These are phyloP conservation scores for Chlorella variabilis DNA, from an alignment of 163 green algal species.

Conservation along the genomic window DNA sequence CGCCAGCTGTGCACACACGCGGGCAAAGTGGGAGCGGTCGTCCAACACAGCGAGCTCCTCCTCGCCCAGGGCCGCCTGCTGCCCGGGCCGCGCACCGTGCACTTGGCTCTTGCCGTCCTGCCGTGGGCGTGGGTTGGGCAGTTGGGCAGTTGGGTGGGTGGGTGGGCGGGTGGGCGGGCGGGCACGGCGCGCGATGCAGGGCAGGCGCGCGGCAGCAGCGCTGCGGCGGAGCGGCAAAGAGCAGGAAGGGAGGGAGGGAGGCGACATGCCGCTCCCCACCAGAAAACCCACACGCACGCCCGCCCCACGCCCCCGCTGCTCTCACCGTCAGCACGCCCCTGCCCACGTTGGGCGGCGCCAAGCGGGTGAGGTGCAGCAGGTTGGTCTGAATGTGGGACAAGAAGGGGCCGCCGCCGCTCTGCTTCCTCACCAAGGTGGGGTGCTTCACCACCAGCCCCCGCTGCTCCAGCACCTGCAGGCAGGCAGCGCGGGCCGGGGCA, in stretches of 20 bases:
- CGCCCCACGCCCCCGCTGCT: no score
- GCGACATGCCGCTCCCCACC: no score
- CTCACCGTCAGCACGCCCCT: slow-evolving; percentile 54
- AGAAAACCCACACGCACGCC: no score
- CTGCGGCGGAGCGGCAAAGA: no score
- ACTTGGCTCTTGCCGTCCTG: slow-evolving; percentile 6
- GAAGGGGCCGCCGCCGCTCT: background rate
- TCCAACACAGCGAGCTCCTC: slow-evolving; percentile 37
- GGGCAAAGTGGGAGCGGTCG: slow-evolving; percentile 6
- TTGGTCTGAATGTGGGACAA: slow-evolving; percentile 45
- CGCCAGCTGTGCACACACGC: slow-evolving; percentile 26
- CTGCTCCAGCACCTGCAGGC: slow-evolving; percentile 35
- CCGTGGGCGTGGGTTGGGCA: background rate
- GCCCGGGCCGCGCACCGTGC: background rate
- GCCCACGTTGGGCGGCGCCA: slow-evolving; percentile 57
- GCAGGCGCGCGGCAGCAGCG: no score
- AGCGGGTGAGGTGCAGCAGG: slow-evolving; percentile 72
- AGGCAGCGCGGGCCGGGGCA: background rate
- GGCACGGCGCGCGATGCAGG: no score
- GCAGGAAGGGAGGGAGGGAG: no score
- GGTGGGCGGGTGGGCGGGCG: background rate
- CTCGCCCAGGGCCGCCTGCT: background rate
- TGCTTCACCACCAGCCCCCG: slow-evolving; percentile 23
- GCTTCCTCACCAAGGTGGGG: background rate
- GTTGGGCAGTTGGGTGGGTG: background rate